A percentile compares a stretch with the other conserved stretches of the same genome.
Evolutionary conservation across 768 basidiomycete species (phyloP).

Genomic region (Boletus sp.): DNA sequence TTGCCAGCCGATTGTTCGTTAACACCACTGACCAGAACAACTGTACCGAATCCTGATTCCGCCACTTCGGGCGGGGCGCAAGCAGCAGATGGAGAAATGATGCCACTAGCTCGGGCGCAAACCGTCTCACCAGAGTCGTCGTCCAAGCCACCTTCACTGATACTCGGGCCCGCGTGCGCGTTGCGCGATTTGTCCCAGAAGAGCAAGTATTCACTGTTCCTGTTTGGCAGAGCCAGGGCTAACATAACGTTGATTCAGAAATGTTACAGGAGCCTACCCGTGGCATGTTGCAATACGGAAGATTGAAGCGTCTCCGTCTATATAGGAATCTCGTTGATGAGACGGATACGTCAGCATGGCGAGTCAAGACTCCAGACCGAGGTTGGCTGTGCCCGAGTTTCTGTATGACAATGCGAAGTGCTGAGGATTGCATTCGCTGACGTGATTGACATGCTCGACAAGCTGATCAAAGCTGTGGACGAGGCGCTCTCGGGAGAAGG

Average conservation of each 20-base stretch:
- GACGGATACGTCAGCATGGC: background rate
- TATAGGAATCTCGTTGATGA: background rate
- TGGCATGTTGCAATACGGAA: background rate
- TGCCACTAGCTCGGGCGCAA: too few species aligned
- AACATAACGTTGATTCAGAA: background rate
- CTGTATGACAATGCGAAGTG: background rate
- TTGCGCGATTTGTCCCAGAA: background rate
- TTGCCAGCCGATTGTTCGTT: too few species aligned
- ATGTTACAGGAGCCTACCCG: background rate
- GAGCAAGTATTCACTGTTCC: background rate
- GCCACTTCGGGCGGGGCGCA: too few species aligned
- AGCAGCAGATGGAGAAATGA: background rate
- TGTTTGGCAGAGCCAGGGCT: background rate
- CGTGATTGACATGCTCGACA: background rate
- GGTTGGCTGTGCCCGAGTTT: background rate
- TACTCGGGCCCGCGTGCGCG: background rate
- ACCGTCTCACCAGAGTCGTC: too few species aligned
- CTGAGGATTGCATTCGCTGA: background rate
- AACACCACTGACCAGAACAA: too few species aligned
- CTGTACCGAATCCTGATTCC: too few species aligned
- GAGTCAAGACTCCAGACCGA: background rate
- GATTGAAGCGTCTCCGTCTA: background rate
- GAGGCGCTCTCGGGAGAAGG: slow-evolving; percentile 9
- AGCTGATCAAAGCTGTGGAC: slow-evolving; percentile 4
- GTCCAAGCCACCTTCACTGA: background rate